These are phyloP conservation scores for Phytophthora litchii DNA, from an alignment of 352 stramenopile genomes.

Conservation along the genomic window DNA sequence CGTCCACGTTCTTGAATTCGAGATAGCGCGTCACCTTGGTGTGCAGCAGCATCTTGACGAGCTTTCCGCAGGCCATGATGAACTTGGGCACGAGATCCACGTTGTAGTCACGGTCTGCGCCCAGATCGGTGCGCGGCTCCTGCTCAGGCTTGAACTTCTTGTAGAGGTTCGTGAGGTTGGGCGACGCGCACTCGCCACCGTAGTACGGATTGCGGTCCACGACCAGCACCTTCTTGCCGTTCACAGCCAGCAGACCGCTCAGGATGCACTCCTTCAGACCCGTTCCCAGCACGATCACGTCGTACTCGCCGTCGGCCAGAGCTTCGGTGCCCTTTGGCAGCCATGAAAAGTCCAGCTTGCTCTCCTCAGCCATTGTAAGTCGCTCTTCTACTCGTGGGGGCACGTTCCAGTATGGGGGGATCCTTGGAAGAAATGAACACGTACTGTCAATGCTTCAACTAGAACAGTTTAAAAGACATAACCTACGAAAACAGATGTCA, in stretches of 20 bases:
- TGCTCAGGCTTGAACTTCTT: constrained; percentile 91
- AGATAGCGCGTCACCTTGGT: constrained; percentile 99
- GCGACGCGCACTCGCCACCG: constrained; percentile 96
- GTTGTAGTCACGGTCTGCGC: constrained; percentile 99
- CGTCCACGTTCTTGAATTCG: constrained; percentile 99
- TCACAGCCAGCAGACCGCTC: constrained; percentile 94
- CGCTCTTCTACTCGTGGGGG: constrained; percentile 6
- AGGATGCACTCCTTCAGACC: constrained; percentile 99
- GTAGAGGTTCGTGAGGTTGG: constrained; percentile 99
- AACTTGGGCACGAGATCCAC: constrained; percentile 99
- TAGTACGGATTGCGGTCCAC: constrained; percentile 99
- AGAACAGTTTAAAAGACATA: background rate
- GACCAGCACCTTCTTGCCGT: constrained; percentile 96
- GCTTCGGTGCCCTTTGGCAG: constrained; percentile 93
- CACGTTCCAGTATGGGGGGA: constrained; percentile 27
- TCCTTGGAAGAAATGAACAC: constrained; percentile 12
- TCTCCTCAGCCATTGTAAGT: constrained; percentile 64
- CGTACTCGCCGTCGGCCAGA: constrained; percentile 99
- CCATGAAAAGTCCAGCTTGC: constrained; percentile 92
- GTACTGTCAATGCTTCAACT: background rate
- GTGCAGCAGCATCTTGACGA: constrained; percentile 98
- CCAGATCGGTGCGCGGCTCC: constrained; percentile 78
- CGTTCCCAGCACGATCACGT: constrained; percentile 99
- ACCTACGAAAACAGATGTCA: background rate
- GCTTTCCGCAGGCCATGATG: constrained; percentile 99